Percentiles rank a stretch among this genome's conserved stretches.
Conservation (phyloP, 2,329 filamentous ascomycete genomes). For the Trichophyton mentagrophytes region DNA sequence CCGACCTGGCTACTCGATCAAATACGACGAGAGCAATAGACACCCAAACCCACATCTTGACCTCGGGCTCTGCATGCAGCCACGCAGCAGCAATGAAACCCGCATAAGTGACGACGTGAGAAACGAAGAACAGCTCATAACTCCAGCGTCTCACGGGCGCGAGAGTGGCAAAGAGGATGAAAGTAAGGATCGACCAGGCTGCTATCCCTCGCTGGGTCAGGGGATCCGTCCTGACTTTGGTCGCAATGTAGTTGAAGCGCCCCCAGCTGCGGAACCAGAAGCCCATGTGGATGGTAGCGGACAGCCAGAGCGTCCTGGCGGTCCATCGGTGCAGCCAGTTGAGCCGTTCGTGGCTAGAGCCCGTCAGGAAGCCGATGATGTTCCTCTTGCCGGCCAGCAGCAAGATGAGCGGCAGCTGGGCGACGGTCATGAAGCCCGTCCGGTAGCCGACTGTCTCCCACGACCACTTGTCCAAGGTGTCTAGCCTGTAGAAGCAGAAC, state of each 20-base stretch:
- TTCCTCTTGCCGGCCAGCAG: constrained; percentile 45
- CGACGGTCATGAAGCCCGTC: constrained; percentile 41
- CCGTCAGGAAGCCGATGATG: constrained; percentile 37
- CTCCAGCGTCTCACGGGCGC: constrained; percentile 37
- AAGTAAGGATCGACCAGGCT: constrained; percentile 40
- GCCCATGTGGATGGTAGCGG: constrained; percentile 41
- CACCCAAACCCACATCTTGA: constrained; percentile 36
- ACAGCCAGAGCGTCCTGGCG: constrained; percentile 40
- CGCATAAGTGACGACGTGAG: constrained; percentile 41
- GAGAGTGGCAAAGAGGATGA: constrained; percentile 40
- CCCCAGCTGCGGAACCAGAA: constrained; percentile 44
- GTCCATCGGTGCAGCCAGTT: constrained; percentile 44
- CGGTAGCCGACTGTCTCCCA: constrained; percentile 47
- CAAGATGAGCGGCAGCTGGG: constrained; percentile 44
- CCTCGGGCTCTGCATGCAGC: constrained; percentile 36
- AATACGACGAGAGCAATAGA: constrained; percentile 35
- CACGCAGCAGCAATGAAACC: constrained; percentile 39
- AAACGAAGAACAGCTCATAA: constrained; percentile 44
- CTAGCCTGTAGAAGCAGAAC: constrained; percentile 44
- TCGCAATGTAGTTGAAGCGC: constrained; percentile 38
- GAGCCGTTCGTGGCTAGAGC: constrained; percentile 38
- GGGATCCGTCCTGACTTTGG: constrained; percentile 37
- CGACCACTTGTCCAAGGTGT: constrained; percentile 37
- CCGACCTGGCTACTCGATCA: constrained; percentile 31
- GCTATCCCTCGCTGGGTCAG: constrained; percentile 41